These are phyloP conservation scores for Aureobasidium sp. DNA, from an alignment of 2,329 filamentous ascomycete genomes.

Conservation along the genomic window DNA sequence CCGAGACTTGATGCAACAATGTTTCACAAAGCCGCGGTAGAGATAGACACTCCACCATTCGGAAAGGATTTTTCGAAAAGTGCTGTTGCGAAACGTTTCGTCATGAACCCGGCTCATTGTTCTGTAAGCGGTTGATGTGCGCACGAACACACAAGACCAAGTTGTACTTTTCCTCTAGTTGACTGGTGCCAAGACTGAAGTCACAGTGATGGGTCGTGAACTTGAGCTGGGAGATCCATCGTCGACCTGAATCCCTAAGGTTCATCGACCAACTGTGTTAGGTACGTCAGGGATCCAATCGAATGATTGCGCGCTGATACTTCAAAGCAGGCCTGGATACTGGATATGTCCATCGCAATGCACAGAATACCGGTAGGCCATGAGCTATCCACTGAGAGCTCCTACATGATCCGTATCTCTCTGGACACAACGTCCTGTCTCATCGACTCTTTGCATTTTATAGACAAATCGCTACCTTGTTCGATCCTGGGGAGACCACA, in stretches of 20 bases:
- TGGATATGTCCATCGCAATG: background rate
- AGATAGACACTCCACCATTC: background rate
- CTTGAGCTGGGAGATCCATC: background rate
- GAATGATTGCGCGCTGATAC: background rate
- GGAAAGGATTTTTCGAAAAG: background rate
- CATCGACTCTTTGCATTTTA: background rate
- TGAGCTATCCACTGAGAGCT: background rate
- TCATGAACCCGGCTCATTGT: background rate
- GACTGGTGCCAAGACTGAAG: background rate
- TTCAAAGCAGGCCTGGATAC: background rate
- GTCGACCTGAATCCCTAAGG: background rate
- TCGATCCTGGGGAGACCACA: background rate
- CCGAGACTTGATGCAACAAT: background rate
- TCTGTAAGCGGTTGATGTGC: no score
- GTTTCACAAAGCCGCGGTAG: background rate
- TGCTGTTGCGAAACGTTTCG: background rate
- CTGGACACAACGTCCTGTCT: background rate
- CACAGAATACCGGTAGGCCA: background rate
- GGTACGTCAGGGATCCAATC: no score
- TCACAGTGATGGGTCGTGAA: background rate
- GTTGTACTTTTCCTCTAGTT: background rate
- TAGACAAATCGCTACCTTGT: background rate
- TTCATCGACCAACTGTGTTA: background rate
- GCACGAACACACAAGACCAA: no score
- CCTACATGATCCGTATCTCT: background rate